A percentile compares a stretch with the other conserved stretches of the same genome.
Evolutionary conservation across 2,329 filamentous ascomycete species (phyloP).

Genomic region (Pestalotiopsis sp.): DNA sequence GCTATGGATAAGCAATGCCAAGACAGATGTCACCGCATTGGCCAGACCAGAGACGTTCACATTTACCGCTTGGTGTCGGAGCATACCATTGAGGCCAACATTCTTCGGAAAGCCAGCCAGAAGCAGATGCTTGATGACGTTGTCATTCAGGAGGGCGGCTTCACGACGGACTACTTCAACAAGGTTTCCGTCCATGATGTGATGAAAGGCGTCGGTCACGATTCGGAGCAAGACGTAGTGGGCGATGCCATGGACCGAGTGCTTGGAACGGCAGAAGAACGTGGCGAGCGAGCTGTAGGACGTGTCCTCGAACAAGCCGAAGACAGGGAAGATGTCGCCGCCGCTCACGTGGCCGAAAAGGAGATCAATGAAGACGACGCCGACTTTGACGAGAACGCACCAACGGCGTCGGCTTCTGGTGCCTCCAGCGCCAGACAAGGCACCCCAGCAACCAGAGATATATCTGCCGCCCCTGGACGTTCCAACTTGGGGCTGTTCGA

Average conservation of each 20-base stretch:
- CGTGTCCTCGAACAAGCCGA: conserved; percentile 83
- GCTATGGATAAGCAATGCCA: conserved; percentile 99
- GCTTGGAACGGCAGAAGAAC: conserved; percentile 66
- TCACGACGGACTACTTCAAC: conserved; percentile 95
- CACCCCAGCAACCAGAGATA: conserved; percentile 45
- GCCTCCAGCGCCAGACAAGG: conserved; percentile 54
- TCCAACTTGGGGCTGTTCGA: conserved; percentile 42
- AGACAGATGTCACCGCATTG: conserved; percentile 94
- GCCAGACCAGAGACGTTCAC: conserved; percentile 95
- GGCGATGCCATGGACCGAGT: conserved; percentile 83
- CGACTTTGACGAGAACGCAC: conserved; percentile 74
- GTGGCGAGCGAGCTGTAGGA: conserved; percentile 64
- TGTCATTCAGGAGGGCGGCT: conserved; percentile 96
- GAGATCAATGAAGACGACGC: conserved; percentile 86
- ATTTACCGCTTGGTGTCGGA: conserved; percentile 95
- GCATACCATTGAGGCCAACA: conserved; percentile 97
- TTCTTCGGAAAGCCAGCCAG: conserved; percentile 92
- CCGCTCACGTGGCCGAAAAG: conserved; percentile 84
- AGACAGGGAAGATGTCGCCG: conserved; percentile 87
- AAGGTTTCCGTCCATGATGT: conserved; percentile 72
- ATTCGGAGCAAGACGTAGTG: conserved; percentile 46
- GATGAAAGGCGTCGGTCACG: conserved; percentile 60
- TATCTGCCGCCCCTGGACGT: conserved; percentile 35
- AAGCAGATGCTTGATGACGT: conserved; percentile 98
- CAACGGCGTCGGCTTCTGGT: conserved; percentile 46